These are phyloP conservation scores for Inosperma sp. DNA, from an alignment of 768 basidiomycete species.

Conservation along the genomic window DNA sequence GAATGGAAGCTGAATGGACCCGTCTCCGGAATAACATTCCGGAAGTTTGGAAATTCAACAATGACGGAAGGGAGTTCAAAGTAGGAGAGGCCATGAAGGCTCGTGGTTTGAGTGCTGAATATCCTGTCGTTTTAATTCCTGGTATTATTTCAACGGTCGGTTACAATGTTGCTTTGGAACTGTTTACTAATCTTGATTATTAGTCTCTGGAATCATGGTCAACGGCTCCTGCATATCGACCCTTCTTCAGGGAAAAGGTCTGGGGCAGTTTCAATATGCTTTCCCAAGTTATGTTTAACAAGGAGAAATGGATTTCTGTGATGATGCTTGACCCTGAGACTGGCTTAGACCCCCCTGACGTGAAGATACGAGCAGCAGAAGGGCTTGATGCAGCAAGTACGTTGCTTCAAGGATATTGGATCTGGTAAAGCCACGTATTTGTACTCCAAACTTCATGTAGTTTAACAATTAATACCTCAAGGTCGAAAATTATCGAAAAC, in stretches of 20 bases:
- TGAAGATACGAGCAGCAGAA: slow-evolving; percentile 87
- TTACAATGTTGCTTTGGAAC: slow-evolving; percentile 2
- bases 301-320: slow-evolving; percentile 84
- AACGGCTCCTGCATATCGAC: slow-evolving; percentile 74
- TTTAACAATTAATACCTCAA: slow-evolving; percentile 21
- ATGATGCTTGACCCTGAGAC: slow-evolving; percentile 90
- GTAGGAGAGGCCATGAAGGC: slow-evolving; percentile 66
- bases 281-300: slow-evolving; percentile 75
- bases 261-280: slow-evolving; percentile 83
- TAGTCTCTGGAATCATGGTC: slow-evolving; percentile 93
- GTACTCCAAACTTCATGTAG: not conserved
- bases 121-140: slow-evolving; percentile 84
- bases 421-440: slow-evolving; percentile 53
- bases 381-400: slow-evolving; percentile 87
- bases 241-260: slow-evolving; percentile 88
- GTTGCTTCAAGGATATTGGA: slow-evolving; percentile 91
- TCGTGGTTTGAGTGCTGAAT: slow-evolving; percentile 59
- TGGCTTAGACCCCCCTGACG: slow-evolving; percentile 81
- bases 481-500: slow-evolving; percentile 93
- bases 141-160: slow-evolving; percentile 84
- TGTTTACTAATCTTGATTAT: not conserved
- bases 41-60: slow-evolving; percentile 77
- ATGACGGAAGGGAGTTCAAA: slow-evolving; percentile 75
- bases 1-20: slow-evolving; percentile 69
- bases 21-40: slow-evolving; percentile 64